Base-by-base conservation (phyloP, 805 yeast genomes). In the Metschnikowia rubicola region DNA sequence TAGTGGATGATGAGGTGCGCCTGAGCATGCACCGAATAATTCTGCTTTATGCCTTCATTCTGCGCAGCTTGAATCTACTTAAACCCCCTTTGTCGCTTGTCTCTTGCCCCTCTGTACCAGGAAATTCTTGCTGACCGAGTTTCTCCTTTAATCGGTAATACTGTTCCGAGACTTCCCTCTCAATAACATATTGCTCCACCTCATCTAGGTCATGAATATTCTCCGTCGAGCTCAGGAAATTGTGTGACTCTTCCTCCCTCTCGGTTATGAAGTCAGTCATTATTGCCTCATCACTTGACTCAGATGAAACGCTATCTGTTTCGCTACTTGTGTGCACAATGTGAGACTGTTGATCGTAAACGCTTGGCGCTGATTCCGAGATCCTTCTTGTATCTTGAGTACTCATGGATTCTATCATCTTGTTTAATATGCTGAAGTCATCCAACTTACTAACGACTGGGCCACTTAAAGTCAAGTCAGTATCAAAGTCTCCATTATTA, bases 401-500 rank as follows among this genome's bases (percentile, higher is more conserved):
- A 10, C 39, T 12, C 54, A 64, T 63, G 1, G 65, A 53, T 41
- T 79, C 80, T 3, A 78, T 74, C 47, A 73, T 64, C 44, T 66
- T 60, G 55, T 83, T 82, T 45, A 81, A 71, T 2, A 52, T 57
- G 52, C 77, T 76, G 56, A 83, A 81, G 58, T 83, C 88, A 10
- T 67, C 73, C 10, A 82, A 44, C 45, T 71, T 66, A 50, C 78
- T 78, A 17, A 83, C 74, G 0, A 83, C 75, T 11, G 78, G 77
- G 0, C 86, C 86, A 41, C 74, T 73, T 0, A 81, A 77, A 21
- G 66, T 71, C 9, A 78, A 62, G 53, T 83, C 86, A 50, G 80
- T 86, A 56, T 82, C 86, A 56, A 79, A 81, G 53, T 77, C 61
- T 1, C 87, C 88, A 19, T 71, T 54, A n/a, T 72, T 66, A 53